Conservation (phyloP, 192 early-diverging fungal species). For the Jimgerdemannia flammicorona region DNA sequence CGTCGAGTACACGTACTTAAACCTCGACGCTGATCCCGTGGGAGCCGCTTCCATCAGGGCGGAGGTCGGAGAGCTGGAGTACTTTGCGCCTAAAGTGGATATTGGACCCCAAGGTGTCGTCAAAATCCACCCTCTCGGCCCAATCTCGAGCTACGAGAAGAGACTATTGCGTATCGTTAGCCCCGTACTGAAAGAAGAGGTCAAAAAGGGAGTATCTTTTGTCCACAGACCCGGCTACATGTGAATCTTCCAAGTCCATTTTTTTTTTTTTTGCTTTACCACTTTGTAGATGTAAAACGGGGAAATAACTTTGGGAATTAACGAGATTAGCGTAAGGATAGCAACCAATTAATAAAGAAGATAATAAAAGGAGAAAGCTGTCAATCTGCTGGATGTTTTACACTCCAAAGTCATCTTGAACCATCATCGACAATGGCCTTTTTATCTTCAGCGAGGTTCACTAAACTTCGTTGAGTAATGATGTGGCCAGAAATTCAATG, state of each 20-base stretch:
- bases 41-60: slow-evolving; percentile 40
- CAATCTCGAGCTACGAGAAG: slow-evolving; percentile 75
- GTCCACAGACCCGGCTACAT: slow-evolving; percentile 36
- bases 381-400: too few relatives aligned
- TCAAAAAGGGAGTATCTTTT: slow-evolving; percentile 83
- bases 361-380: too few relatives aligned
- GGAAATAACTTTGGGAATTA: too few relatives aligned
- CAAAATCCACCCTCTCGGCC: slow-evolving; percentile 81
- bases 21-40: slow-evolving; percentile 47
- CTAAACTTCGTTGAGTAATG: too few relatives aligned
- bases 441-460: too few relatives aligned
- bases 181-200: slow-evolving; percentile 85
- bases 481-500: too few relatives aligned
- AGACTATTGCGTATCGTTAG: slow-evolving; percentile 69
- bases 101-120: slow-evolving; percentile 72
- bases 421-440: too few relatives aligned
- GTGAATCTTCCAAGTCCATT: neutral
- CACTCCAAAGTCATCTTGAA: too few relatives aligned
- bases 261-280: neutral
- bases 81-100: slow-evolving; percentile 73
- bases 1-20: slow-evolving; percentile 86
- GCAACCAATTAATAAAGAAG: too few relatives aligned
- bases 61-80: slow-evolving; percentile 57
- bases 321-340: too few relatives aligned
- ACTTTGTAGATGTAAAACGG: too few relatives aligned